Conservation (phyloP, 2,329 filamentous ascomycete genomes). For the Fusarium sp. region DNA sequence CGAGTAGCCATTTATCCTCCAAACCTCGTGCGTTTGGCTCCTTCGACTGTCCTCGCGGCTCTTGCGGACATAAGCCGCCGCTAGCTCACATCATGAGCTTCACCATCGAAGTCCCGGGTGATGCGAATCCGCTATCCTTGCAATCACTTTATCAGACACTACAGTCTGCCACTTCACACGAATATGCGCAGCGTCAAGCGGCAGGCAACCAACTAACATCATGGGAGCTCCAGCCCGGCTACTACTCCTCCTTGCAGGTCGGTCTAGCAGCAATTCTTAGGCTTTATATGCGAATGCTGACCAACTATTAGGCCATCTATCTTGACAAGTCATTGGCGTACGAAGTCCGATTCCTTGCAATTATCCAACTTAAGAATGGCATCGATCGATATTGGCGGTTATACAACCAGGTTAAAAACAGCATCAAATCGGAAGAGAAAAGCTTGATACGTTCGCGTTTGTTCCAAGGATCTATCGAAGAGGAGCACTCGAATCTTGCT, state of each 20-base stretch:
- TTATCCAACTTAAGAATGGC: conserved; percentile 96
- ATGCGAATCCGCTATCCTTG: conserved; percentile 77
- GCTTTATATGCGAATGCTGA: conserved; percentile 24
- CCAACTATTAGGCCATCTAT: conserved; percentile 73
- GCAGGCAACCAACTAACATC: conserved; percentile 76
- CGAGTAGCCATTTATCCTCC: neutral
- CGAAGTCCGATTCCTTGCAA: conserved; percentile 86
- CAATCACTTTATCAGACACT: conserved; percentile 74
- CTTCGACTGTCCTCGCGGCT: conserved; percentile 26
- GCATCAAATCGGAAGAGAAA: conserved; percentile 81
- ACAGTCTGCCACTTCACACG: conserved; percentile 71
- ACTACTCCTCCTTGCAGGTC: conserved; percentile 77
- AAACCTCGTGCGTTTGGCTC: conserved; percentile 7
- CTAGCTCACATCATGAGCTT: conserved; percentile 68
- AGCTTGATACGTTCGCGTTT: conserved; percentile 78
- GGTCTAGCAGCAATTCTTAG: conserved; percentile 5
- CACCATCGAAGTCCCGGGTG: conserved; percentile 82
- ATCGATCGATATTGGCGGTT: conserved; percentile 93
- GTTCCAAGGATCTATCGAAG: conserved; percentile 80
- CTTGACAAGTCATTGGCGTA: conserved; percentile 81
- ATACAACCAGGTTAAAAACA: conserved; percentile 68
- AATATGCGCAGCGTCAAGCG: conserved; percentile 72
- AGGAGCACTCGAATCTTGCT: conserved; percentile 80
- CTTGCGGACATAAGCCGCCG: conserved; percentile 34
- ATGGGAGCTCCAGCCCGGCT: conserved; percentile 76